Percentiles rank a stretch among this genome's conserved stretches.
phyloP scores from a whole-genome alignment of 2,329 filamentous ascomycete species.

The Fusarium keratoplasticum region DNA sequence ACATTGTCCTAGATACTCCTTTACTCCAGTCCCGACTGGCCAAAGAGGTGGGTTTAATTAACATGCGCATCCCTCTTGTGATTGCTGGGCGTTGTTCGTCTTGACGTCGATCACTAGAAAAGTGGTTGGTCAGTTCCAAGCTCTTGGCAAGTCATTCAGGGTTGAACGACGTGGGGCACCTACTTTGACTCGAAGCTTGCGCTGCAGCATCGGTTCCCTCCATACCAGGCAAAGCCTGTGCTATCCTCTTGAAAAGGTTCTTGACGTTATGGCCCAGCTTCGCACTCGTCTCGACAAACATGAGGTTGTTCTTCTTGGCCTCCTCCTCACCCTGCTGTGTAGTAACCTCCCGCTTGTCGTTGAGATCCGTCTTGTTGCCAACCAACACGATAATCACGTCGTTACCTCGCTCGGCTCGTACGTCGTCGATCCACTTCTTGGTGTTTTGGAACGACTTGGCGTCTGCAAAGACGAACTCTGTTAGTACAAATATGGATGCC shows the following conservation, averaged over 20 bases:
- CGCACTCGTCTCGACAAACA: slow-evolving; percentile 99
- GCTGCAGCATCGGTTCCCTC: slow-evolving; percentile 86
- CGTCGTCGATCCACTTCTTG: slow-evolving; percentile 99
- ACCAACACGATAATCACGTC: slow-evolving; percentile 99
- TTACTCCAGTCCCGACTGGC: slow-evolving; percentile 39
- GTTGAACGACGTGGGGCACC: slow-evolving; percentile 50
- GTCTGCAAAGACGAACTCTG: slow-evolving; percentile 60
- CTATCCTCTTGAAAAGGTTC: slow-evolving; percentile 96
- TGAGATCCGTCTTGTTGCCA: slow-evolving; percentile 98
- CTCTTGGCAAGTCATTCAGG: neutral
- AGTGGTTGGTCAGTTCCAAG: slow-evolving; percentile 26
- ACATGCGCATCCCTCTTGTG: slow-evolving; percentile 76
- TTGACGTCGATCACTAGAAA: slow-evolving; percentile 89
- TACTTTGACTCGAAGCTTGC: slow-evolving; percentile 81
- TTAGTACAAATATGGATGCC: slow-evolving; percentile 36
- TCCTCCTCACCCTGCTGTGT: slow-evolving; percentile 97
- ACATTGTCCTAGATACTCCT: slow-evolving; percentile 40
- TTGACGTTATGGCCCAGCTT: slow-evolving; percentile 99
- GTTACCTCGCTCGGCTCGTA: slow-evolving; percentile 94
- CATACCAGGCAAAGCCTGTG: slow-evolving; percentile 97
- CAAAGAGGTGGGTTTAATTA: slow-evolving; percentile 46
- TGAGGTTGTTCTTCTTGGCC: slow-evolving; percentile 95
- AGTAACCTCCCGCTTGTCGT: slow-evolving; percentile 97
- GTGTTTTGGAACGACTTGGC: slow-evolving; percentile 99
- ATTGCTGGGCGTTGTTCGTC: slow-evolving; percentile 76